Percentiles rank a stretch among this genome's conserved stretches.
These are phyloP conservation scores for Vitis hybrid DNA, from an alignment of 177 flowering plant genomes.

Conservation along the genomic window DNA sequence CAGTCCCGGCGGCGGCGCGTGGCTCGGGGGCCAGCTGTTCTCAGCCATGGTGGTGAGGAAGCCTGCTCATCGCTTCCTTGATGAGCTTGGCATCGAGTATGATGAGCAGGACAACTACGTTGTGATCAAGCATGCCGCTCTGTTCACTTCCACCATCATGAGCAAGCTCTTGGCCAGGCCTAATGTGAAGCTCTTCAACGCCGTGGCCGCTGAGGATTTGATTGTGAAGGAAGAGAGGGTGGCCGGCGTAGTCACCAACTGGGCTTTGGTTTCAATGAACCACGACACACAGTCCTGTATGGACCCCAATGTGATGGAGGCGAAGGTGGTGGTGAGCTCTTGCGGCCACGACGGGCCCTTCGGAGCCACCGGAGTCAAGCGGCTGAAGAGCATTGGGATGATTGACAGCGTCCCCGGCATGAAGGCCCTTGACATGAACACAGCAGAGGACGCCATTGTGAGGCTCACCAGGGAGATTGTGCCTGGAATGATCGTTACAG, in stretches of 20 bases:
- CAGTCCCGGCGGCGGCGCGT: constrained; percentile 99
- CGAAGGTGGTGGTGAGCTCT: constrained; percentile 91
- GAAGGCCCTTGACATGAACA: constrained; percentile 95
- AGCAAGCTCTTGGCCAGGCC: constrained; percentile 82
- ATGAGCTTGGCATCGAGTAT: constrained; percentile 78
- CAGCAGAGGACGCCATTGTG: constrained; percentile 94
- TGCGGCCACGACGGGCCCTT: constrained; percentile 97
- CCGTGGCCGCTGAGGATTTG: constrained; percentile 94
- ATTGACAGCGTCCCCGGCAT: constrained; percentile 86
- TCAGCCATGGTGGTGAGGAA: constrained; percentile 67
- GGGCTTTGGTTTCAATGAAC: constrained; percentile 97
- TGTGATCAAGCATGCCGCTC: constrained; percentile 92
- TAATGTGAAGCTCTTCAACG: constrained; percentile 92
- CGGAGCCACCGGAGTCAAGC: constrained; percentile 93
- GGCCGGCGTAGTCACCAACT: constrained; percentile 86
- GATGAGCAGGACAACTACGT: constrained; percentile 86
- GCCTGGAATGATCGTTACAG: constrained; percentile 95
- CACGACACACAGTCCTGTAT: constrained; percentile 95
- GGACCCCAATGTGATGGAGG: constrained; percentile 98
- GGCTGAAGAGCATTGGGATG: constrained; percentile 82
- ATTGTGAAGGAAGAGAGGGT: constrained; percentile 72
- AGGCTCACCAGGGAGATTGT: constrained; percentile 84
- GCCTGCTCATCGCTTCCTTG: constrained; percentile 50
- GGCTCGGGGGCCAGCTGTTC: constrained; percentile 99
- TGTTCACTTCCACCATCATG: constrained; percentile 98